Conservation (phyloP, 148 eudicot genomes). For the Gaultheria prostrata region DNA sequence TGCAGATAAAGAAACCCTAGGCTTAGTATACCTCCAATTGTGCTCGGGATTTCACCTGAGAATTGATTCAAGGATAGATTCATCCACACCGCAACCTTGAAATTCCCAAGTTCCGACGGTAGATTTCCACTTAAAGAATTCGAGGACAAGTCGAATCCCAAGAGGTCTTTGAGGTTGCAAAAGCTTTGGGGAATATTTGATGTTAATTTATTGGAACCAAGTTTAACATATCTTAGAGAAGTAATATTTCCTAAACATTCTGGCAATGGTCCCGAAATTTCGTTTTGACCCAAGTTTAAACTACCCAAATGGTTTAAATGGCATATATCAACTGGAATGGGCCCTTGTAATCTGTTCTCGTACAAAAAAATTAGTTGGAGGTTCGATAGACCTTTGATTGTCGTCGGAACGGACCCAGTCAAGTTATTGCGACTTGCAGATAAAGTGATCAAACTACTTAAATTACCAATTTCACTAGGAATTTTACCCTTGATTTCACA, state of each 20-base stretch:
- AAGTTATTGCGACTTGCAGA: not conserved
- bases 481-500: not conserved
- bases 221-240: not conserved
- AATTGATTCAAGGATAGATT: constrained; percentile 9
- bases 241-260: not conserved
- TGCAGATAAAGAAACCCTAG: not conserved
- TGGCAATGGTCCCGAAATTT: not conserved
- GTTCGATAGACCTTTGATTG: not conserved
- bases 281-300: not conserved
- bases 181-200: not conserved
- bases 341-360: not conserved
- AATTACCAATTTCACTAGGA: not conserved
- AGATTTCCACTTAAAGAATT: constrained; percentile 4
- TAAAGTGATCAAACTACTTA: not conserved
- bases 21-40: not conserved
- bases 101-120: not conserved
- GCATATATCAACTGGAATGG: not conserved
- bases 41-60: not conserved
- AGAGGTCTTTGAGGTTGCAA: not conserved
- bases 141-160: not conserved
- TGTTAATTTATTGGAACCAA: not conserved
- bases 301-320: not conserved
- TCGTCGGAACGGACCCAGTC: not conserved
- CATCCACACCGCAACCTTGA: not conserved
- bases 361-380: not conserved